Evolutionary conservation across 495 filamentous ascomycete species (phyloP), one percentile per base, ranked within the genome.

Genomic region (Cetradonia linearis): DNA sequence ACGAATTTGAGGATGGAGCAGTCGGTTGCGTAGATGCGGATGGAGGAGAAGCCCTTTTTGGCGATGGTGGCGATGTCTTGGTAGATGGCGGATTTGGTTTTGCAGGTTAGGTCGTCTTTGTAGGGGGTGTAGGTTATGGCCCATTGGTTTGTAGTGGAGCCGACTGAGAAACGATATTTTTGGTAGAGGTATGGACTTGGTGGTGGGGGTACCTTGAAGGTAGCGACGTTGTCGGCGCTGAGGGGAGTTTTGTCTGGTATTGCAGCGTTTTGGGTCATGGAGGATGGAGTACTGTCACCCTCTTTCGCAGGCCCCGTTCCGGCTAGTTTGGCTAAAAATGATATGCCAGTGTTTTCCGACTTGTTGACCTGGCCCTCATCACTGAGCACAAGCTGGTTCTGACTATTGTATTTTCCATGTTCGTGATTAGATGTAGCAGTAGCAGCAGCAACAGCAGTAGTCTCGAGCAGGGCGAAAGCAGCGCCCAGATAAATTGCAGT

Each of bases 71-170:
- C 72, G 65, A 96, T 80, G 67, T 96, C 89, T 47, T 63, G 56
- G 59, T 72, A 57, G 68, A 97, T 82, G 56, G 83, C 72, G 42
- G 58, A 44, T 59, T 78, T 72, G 68, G 66, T 62, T 84, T 89
- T 91, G 86, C 92, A 96, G 66, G 83, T 76, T 1, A 63, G 64
- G 56, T 62, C 62, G 62, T 62, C 56, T 67, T 76, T 75, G 77
- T 91, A 97, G 23, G 91, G 89, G 44, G 89, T 90, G 82, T 95
- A 97, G 65, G 93, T 89, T 69, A 96, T 89, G 76, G 86, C 88
- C 85, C 87, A 95, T 69, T 83, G 78, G 72, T 75, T 56, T 72
- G 67, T 46, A 33, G 60, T 48, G 53, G 64, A 50, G 58, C 56
- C 44, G 59, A 65, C n/a, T 23, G 58, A 48, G 62, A 55, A 52